These are phyloP conservation scores for Infundibulicybe gibba DNA, from an alignment of 768 basidiomycete genomes.

Conservation along the genomic window DNA sequence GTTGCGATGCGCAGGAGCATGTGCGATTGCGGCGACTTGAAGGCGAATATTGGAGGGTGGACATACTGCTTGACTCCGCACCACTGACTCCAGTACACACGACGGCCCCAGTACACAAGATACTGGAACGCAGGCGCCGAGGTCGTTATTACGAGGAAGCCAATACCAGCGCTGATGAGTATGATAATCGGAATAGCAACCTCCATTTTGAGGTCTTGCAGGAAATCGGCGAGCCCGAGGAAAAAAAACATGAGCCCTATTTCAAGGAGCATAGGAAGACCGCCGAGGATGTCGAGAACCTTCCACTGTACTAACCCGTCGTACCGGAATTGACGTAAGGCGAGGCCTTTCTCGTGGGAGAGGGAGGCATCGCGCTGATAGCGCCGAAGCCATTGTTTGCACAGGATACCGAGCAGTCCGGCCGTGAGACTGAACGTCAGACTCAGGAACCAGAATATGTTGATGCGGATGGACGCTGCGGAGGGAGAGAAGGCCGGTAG, in stretches of 20 bases:
- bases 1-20: too few species aligned
- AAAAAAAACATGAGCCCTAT: slow-evolving; percentile 17
- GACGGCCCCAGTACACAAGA: background rate
- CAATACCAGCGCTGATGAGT: slow-evolving; percentile 4
- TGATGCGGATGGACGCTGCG: background rate
- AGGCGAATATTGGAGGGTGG: too few species aligned
- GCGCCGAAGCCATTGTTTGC: background rate
- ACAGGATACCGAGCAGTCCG: background rate
- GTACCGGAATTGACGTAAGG: slow-evolving; percentile 11
- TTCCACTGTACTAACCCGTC: slow-evolving; percentile 14
- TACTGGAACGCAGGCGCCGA: slow-evolving; percentile 7
- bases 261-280: slow-evolving; percentile 17
- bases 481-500: background rate
- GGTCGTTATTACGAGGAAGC: slow-evolving; percentile 7
- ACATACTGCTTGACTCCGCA: too few species aligned
- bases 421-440: background rate
- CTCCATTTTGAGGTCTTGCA: slow-evolving; percentile 10
- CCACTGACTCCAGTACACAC: too few species aligned
- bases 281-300: slow-evolving; percentile 11
- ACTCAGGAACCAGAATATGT: background rate
- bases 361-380: slow-evolving; percentile 8
- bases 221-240: slow-evolving; percentile 14
- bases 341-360: slow-evolving; percentile 8
- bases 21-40: too few species aligned
- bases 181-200: slow-evolving; percentile 7